Evolutionary conservation across 2,329 filamentous ascomycete species (phyloP).

Genomic region (Alternaria ethzedia): DNA sequence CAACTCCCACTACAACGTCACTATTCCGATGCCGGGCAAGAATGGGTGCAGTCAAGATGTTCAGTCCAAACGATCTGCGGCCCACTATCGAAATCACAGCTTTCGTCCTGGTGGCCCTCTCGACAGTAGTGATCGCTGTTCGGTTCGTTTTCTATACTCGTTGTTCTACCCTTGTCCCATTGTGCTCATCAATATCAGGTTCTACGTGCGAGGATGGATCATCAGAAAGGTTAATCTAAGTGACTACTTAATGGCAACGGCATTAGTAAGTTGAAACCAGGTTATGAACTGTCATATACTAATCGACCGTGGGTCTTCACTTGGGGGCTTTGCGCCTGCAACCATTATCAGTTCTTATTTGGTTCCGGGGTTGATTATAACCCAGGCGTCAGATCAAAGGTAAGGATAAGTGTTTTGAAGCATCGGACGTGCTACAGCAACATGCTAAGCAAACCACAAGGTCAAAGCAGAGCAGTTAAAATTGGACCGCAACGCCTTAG

Average conservation of each 20-base stretch:
- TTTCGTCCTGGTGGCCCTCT: conserved; percentile 27
- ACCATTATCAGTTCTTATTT: conserved; percentile 34
- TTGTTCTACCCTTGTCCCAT: not conserved
- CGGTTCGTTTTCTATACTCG: conserved; percentile 1
- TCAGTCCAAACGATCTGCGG: conserved; percentile 24
- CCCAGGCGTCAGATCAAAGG: not conserved
- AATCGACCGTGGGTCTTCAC: conserved; percentile 23
- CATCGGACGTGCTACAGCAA: not conserved
- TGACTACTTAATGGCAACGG: conserved; percentile 30
- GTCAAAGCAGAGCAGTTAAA: not conserved
- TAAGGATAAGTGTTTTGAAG: not conserved
- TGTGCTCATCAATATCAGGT: conserved; percentile 12
- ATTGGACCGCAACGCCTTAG: not conserved
- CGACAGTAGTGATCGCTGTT: conserved; percentile 28
- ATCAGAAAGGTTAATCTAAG: conserved; percentile 30
- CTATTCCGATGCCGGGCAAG: not conserved
- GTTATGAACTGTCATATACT: not conserved
- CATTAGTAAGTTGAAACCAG: conserved; percentile 18
- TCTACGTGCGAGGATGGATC: conserved; percentile 35
- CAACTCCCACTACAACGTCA: not conserved
- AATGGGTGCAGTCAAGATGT: conserved; percentile 23
- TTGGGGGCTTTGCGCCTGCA: conserved; percentile 37
- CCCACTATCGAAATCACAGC: conserved; percentile 29
- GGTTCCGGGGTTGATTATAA: conserved; percentile 23
- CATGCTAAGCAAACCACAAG: not conserved